Conservation (phyloP, 2,329 filamentous ascomycete genomes). For the Chaetomium sp. region DNA sequence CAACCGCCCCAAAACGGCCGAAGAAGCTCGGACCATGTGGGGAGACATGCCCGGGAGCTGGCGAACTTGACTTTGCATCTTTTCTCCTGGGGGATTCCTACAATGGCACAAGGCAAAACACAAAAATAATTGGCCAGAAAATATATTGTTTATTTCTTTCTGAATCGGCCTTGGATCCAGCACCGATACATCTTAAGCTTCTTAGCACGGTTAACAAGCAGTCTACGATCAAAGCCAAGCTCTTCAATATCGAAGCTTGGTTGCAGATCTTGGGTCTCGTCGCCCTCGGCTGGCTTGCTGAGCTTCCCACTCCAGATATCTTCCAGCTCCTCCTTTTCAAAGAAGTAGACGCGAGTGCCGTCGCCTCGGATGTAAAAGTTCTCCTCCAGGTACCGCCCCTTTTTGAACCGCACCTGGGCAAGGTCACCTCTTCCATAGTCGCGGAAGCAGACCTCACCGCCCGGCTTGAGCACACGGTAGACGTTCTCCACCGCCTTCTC, state of each 20-base stretch:
- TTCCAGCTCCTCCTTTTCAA: slow-evolving; percentile 80
- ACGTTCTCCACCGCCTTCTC: slow-evolving; percentile 78
- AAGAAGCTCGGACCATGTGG: slow-evolving; percentile 12
- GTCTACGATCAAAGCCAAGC: slow-evolving; percentile 80
- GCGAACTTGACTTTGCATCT: too few relatives aligned
- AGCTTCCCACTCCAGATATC: slow-evolving; percentile 69
- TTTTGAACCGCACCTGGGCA: slow-evolving; percentile 95
- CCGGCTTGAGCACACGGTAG: slow-evolving; percentile 80
- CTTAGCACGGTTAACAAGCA: slow-evolving; percentile 88
- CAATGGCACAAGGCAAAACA: background rate
- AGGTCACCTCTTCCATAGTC: slow-evolving; percentile 96
- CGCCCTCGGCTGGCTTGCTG: slow-evolving; percentile 34
- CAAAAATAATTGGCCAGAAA: background rate
- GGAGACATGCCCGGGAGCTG: background rate
- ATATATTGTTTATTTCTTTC: slow-evolving; percentile 57
- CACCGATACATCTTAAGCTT: slow-evolving; percentile 98
- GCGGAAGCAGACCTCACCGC: slow-evolving; percentile 90
- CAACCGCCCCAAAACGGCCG: background rate
- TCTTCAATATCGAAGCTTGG: slow-evolving; percentile 77
- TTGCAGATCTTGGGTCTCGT: slow-evolving; percentile 34
- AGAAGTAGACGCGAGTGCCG: slow-evolving; percentile 96
- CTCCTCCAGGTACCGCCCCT: slow-evolving; percentile 88
- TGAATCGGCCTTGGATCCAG: slow-evolving; percentile 87
- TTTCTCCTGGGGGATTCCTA: too few relatives aligned
- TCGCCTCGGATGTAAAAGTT: slow-evolving; percentile 98